phyloP scores from a whole-genome alignment of 371 early-diverging fungal genomes.

The Mortierella sp. region DNA sequence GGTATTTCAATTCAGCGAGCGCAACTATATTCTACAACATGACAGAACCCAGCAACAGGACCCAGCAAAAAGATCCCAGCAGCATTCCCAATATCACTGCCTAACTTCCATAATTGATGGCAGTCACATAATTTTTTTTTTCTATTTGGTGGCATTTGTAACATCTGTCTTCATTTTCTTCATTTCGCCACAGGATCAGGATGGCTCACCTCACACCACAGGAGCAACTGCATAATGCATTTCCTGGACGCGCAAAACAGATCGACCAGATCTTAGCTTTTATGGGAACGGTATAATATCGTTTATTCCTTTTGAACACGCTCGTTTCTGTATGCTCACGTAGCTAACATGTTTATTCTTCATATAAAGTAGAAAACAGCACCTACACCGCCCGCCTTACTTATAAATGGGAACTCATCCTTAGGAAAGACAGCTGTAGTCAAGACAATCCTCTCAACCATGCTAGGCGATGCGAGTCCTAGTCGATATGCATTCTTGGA shows the following conservation, averaged over 20 bases:
- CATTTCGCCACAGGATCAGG: too few relatives aligned
- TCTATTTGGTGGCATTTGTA: too few relatives aligned
- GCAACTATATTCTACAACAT: too few relatives aligned
- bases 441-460: slow-evolving; percentile 56
- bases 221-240: slow-evolving; percentile 39
- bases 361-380: slow-evolving; percentile 15
- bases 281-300: slow-evolving; percentile 63
- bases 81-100: too few relatives aligned
- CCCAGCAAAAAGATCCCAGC: too few relatives aligned
- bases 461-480: slow-evolving; percentile 43
- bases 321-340: neutral
- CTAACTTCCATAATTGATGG: too few relatives aligned
- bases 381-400: slow-evolving; percentile 62
- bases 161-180: too few relatives aligned
- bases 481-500: slow-evolving; percentile 70
- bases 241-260: slow-evolving; percentile 75
- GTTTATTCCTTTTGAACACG: neutral
- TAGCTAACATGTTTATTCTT: neutral
- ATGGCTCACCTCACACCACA: slow-evolving; percentile 9
- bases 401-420: slow-evolving; percentile 78
- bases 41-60: too few relatives aligned
- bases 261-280: slow-evolving; percentile 67
- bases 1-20: too few relatives aligned
- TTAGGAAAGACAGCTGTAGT: slow-evolving; percentile 83
- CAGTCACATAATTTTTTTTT: too few relatives aligned